Percentiles rank a stretch among this genome's conserved stretches.
phyloP scores from a whole-genome alignment of 257 asterid species.

The Nicotiana tomentosiformis region DNA sequence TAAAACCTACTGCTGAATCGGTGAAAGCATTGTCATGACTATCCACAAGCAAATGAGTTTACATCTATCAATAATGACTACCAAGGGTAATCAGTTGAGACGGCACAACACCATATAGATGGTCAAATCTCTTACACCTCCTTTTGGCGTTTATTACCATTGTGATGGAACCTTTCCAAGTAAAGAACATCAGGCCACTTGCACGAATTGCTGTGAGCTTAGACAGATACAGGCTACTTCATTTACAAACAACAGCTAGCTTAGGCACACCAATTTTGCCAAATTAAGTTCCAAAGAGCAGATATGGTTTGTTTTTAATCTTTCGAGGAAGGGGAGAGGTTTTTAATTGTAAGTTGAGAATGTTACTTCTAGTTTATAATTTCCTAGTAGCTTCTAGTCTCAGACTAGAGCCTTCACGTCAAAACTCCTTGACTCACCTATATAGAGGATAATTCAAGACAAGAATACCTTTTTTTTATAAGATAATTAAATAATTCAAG shows the following conservation, averaged over 20 bases:
- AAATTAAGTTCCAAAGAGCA: background rate
- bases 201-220: background rate
- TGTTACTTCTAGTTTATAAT: background rate
- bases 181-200: background rate
- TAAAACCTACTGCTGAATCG: background rate
- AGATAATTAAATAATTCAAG: background rate
- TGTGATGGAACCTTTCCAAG: background rate
- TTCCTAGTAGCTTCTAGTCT: background rate
- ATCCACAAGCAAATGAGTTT: background rate
- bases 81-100: background rate
- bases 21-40: background rate
- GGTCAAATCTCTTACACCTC: background rate
- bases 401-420: background rate
- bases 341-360: background rate
- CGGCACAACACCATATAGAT: background rate
- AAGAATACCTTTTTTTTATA: background rate
- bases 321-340: background rate
- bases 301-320: background rate
- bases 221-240: background rate
- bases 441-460: background rate
- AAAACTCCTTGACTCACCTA: background rate
- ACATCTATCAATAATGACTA: background rate
- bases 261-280: background rate
- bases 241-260: background rate
- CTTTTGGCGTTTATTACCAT: background rate